Percentiles rank a stretch among this genome's conserved stretches.
Conservation (phyloP, 2,329 filamentous ascomycete genomes). For the Fusarium coffeatum region DNA sequence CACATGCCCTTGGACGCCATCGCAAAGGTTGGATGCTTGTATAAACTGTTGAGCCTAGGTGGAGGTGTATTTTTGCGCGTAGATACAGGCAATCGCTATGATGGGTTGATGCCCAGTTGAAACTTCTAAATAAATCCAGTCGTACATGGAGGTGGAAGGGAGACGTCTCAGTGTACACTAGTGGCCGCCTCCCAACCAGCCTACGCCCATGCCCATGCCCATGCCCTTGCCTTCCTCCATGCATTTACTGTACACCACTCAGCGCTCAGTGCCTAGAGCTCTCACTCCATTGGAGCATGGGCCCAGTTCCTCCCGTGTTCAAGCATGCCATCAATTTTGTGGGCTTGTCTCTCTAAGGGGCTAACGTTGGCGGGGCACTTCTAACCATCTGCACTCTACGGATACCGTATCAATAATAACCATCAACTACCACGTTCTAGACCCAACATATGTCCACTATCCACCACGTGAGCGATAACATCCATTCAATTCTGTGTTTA, state of each 20-base stretch:
- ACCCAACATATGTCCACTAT: slow-evolving; percentile 9
- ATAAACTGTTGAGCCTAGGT: background rate
- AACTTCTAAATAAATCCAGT: slow-evolving; percentile 11
- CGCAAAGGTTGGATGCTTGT: slow-evolving; percentile 27
- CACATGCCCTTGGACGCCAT: slow-evolving; percentile 87
- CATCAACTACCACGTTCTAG: slow-evolving; percentile 21
- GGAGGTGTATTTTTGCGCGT: slow-evolving; percentile 6
- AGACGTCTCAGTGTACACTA: slow-evolving; percentile 28
- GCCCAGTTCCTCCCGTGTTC: slow-evolving; percentile 20
- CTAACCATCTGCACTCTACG: slow-evolving; percentile 1
- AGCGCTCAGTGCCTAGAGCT: slow-evolving; percentile 33
- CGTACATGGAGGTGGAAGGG: slow-evolving; percentile 33
- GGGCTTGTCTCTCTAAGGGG: slow-evolving; percentile 26
- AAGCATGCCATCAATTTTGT: slow-evolving; percentile 13
- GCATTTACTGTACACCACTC: background rate
- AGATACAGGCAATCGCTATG: slow-evolving; percentile 9
- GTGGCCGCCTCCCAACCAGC: slow-evolving; percentile 9
- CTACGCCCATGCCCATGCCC: slow-evolving; percentile 4
- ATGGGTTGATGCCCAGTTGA: slow-evolving; percentile 28
- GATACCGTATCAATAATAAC: slow-evolving; percentile 7
- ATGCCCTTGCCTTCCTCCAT: slow-evolving; percentile 12
- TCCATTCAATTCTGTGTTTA: background rate
- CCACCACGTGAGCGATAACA: slow-evolving; percentile 19
- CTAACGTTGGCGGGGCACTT: slow-evolving; percentile 30
- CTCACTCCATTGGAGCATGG: slow-evolving; percentile 23